A percentile compares a stretch with the other conserved stretches of the same genome.
Evolutionary conservation across 306 rosid genomes (phyloP).

Genomic region (Trifolium pratense): DNA sequence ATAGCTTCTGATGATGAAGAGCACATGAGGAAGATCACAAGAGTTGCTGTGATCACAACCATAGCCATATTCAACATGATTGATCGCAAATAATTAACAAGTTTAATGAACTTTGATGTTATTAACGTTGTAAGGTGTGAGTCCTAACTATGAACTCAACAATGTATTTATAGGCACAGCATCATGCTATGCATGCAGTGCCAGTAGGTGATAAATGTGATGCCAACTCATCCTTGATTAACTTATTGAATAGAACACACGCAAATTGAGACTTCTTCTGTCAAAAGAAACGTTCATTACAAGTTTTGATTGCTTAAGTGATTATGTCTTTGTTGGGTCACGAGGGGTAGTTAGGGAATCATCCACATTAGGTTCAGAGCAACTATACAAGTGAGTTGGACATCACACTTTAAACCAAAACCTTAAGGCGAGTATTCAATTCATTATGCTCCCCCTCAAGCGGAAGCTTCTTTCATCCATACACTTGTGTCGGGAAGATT

Average conservation of each 20-base stretch:
- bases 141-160: neutral
- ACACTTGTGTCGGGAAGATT: too few relatives aligned
- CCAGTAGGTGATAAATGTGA: slow-evolving; percentile 4
- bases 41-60: neutral
- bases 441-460: too few relatives aligned
- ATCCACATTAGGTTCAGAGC: too few relatives aligned
- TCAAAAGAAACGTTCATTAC: neutral
- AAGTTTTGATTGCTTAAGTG: neutral
- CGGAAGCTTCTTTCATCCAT: too few relatives aligned
- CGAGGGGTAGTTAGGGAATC: too few relatives aligned
- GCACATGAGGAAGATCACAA: slow-evolving; percentile 25
- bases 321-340: neutral
- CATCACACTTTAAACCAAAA: too few relatives aligned
- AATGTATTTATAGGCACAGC: slow-evolving; percentile 12
- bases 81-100: neutral
- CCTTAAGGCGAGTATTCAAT: too few relatives aligned
- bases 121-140: neutral
- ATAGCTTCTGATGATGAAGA: slow-evolving; percentile 36
- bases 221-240: neutral
- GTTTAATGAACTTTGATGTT: neutral
- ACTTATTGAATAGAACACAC: neutral
- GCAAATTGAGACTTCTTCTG: neutral
- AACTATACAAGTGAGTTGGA: too few relatives aligned
- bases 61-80: slow-evolving; percentile 22
- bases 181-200: slow-evolving; percentile 1